Percentiles rank a stretch among this genome's conserved stretches.
phyloP scores from a whole-genome alignment of 2,329 filamentous ascomycete species.

The Paecilomyces variotii region DNA sequence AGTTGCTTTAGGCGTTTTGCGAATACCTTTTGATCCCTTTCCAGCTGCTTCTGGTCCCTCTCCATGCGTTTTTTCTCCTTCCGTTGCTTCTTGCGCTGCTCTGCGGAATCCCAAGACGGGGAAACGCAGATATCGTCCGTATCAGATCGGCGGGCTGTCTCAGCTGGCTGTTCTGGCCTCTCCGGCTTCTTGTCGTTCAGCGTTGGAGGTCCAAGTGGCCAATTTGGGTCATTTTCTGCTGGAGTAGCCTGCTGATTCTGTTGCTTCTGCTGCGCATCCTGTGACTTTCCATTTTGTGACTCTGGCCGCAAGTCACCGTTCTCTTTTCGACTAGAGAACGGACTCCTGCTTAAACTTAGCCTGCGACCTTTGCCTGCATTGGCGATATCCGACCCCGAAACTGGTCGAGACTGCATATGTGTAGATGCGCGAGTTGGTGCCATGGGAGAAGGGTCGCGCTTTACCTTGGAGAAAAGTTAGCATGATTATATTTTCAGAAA shows the following conservation, averaged over 20 bases:
- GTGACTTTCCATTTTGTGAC: neutral
- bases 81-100: slow-evolving; percentile 17
- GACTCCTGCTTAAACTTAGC: neutral
- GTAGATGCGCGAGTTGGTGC: neutral
- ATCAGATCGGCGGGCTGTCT: slow-evolving; percentile 2
- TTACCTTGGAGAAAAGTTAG: neutral
- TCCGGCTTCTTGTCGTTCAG: slow-evolving; percentile 4
- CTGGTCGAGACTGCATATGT: neutral
- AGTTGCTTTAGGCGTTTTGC: slow-evolving; percentile 13
- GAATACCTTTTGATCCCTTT: slow-evolving; percentile 13
- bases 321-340: neutral
- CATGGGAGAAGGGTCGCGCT: neutral
- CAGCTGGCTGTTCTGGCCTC: slow-evolving; percentile 3
- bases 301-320: neutral
- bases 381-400: neutral
- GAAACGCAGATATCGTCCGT: slow-evolving; percentile 10
- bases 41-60: slow-evolving; percentile 22
- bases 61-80: slow-evolving; percentile 24
- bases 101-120: slow-evolving; percentile 13
- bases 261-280: neutral
- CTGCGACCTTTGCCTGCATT: neutral
- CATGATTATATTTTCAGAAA: neutral
- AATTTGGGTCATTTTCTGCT: neutral
- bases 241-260: neutral
- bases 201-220: neutral